phyloP scores from a whole-genome alignment of 2,329 filamentous ascomycete genomes.

The Rachicladosporium sp. region DNA sequence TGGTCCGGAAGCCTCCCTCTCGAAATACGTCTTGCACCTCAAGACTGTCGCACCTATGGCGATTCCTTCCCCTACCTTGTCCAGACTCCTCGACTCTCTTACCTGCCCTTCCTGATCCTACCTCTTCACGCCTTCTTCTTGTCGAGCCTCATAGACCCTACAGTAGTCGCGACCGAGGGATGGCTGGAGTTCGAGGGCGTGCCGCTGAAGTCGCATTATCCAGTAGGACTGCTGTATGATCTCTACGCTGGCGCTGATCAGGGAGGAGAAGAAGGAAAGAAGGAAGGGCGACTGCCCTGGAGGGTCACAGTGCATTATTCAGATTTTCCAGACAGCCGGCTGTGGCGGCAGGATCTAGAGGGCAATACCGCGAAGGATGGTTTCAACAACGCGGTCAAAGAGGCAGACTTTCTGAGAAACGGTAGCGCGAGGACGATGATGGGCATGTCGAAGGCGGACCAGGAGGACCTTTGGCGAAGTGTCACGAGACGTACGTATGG shows the following conservation, averaged over 20 bases:
- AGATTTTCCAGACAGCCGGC: slow-evolving; percentile 45
- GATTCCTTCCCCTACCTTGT: slow-evolving; percentile 50
- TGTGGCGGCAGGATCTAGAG: slow-evolving; percentile 44
- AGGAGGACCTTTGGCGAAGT: slow-evolving; percentile 67
- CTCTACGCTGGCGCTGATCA: slow-evolving; percentile 48
- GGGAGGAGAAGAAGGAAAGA: slow-evolving; percentile 1
- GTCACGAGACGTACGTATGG: slow-evolving; percentile 53
- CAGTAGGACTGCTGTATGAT: slow-evolving; percentile 56
- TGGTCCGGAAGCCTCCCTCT: slow-evolving; percentile 50
- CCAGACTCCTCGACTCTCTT: slow-evolving; percentile 52
- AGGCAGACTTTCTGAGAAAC: slow-evolving; percentile 77
- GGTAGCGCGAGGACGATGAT: slow-evolving; percentile 84
- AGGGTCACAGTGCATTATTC: slow-evolving; percentile 49
- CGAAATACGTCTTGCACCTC: slow-evolving; percentile 45
- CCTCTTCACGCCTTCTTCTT: slow-evolving; percentile 52
- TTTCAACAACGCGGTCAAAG: slow-evolving; percentile 59
- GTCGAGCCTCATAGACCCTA: slow-evolving; percentile 44
- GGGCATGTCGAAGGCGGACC: slow-evolving; percentile 74
- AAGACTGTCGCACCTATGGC: slow-evolving; percentile 49
- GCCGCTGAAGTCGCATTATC: slow-evolving; percentile 60
- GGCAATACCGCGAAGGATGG: slow-evolving; percentile 49
- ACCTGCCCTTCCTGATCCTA: slow-evolving; percentile 53
- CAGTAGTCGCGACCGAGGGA: slow-evolving; percentile 38
- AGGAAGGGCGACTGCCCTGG: slow-evolving; percentile 42
- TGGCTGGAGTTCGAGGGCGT: slow-evolving; percentile 59